Base-by-base conservation (phyloP, 2,329 filamentous ascomycete species). In the Colletotrichum magnum region DNA sequence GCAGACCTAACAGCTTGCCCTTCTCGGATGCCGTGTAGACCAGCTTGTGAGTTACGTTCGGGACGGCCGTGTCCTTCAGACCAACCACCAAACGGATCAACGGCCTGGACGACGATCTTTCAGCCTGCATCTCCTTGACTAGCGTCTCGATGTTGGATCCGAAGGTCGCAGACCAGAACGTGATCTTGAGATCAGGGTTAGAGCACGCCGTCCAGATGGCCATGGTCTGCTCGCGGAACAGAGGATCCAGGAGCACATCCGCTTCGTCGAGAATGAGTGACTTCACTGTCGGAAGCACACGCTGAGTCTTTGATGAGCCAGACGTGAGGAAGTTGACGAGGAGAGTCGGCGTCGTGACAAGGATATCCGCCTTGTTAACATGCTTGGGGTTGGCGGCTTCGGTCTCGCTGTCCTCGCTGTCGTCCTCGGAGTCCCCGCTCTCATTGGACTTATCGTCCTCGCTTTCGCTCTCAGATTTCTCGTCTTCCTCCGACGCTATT, bases 161-260 rank as follows among this genome's bases (percentile, higher is more conserved):
- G 91, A 99, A 98, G 0, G 96, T 99, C 15, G 96, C 96, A 15
- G 96, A 98, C 94, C 95, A 99, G 69, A 97, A 90, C 10, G 93
- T 94, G 4, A 94, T 86, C 26, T 90, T 88, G 9, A 98, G 84
- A n/a, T 86, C 81, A 3, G 89, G 85, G 73, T 91, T 90, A 2
- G 85, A 90, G 79, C 95, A 95, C 3, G 93, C 89, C 50, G 89
- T 88, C 94, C 95, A 98, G 71, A 98, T 91, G 4, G 88, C 87
- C 45, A 97, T 84, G 0, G 94, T 98, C 79, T 98, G 94, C 24
- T 96, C 92, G 66, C 93, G 89, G 84, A 99, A 99, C 5, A 98
- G 85, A 16, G 93, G 91, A 75, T 98, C 95, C 12, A 99, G 88
- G 6, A 99, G 90, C 15, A 98, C 94, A 79, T 99, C 96, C 1